Evolutionary conservation across 345 rosid species (phyloP).

Genomic region (Orychophragmus violaceus): DNA sequence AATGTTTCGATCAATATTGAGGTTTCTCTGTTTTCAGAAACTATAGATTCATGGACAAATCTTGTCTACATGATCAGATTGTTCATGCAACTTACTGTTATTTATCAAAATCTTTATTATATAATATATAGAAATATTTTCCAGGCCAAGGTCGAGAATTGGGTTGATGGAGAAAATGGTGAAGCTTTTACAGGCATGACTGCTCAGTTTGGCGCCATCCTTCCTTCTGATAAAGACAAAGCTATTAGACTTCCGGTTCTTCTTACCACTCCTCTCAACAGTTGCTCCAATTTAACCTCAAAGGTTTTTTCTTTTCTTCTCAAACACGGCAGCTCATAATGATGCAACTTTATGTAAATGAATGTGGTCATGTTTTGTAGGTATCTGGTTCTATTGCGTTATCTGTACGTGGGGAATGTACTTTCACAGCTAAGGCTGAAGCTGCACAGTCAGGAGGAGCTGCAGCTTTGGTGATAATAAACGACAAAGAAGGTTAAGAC

Average conservation of each 20-base stretch:
- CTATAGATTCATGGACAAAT: background rate
- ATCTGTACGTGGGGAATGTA: constrained; percentile 74
- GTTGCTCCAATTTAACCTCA: constrained; percentile 66
- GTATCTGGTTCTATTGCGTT: constrained; percentile 59
- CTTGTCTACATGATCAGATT: background rate
- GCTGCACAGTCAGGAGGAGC: constrained; percentile 81
- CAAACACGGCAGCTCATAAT: background rate
- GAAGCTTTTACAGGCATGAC: constrained; percentile 54
- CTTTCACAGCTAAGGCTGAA: constrained; percentile 62
- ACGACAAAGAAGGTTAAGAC: constrained; percentile 67
- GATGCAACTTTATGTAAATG: background rate
- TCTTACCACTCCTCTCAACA: constrained; percentile 54
- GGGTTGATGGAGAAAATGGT: constrained; percentile 56
- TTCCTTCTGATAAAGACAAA: constrained; percentile 51
- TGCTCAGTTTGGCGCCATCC: constrained; percentile 66
- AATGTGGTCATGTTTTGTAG: constrained; percentile 44
- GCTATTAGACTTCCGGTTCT: constrained; percentile 45
- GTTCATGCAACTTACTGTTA: background rate
- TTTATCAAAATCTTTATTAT: background rate
- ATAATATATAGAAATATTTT: background rate
- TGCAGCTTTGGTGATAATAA: constrained; percentile 67
- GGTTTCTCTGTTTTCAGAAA: too few relatives aligned
- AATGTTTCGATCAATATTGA: too few relatives aligned
- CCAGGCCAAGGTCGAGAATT: constrained; percentile 77
- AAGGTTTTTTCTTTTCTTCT: constrained; percentile 42